Base-by-base conservation (phyloP, 495 filamentous ascomycete species). In the Aspergillus campestris region DNA sequence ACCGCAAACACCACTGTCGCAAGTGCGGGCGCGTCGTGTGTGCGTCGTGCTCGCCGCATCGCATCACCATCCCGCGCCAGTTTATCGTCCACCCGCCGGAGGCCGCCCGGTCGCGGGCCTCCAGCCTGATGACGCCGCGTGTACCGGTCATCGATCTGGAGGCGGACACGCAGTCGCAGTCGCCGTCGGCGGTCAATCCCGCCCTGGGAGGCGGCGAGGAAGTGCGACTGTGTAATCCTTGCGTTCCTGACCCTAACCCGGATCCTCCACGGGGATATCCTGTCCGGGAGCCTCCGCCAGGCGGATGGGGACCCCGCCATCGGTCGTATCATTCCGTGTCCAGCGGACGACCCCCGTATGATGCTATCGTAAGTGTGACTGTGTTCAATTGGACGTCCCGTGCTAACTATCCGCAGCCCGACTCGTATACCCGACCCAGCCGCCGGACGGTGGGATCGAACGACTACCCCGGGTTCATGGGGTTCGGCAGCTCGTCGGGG, bases 1-100 rank as follows among this genome's bases (percentile, higher is more conserved):
- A 87, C 59, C 75, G 90, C 42, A 92, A 91, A 57, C 90, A 96
- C 61, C 90, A 96, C 59, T 96, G 90, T 66, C 89, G 90, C 42
- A 96, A 95, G 71, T 98, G 92, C 63, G 92, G 92, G 6, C 77
- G 90, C 28, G 94, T 98, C 1, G 94, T 98, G 10, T 98, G 92
- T 61, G 79, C 83, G 42, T 67, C 77, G 12, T 98, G 92, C 65
- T 97, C 94, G 4, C 92, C 94, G 5, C 91, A 97, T 62, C 80
- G 87, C 34, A 97, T 98, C 58, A 94, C 84, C 1, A 95, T 98
- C 45, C 94, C 92, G 1, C 76, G 87, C 42, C 87, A 92, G 48
- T 97, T 84, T 59, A 92, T 97, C 40, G 92, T 98, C 11, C 86
- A 82, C 34, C 89, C 89, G 1, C 86, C 88, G 3, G 71, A 74